These are phyloP conservation scores for Silybum marianum DNA, from an alignment of 129 eudicot species.

Conservation along the genomic window DNA sequence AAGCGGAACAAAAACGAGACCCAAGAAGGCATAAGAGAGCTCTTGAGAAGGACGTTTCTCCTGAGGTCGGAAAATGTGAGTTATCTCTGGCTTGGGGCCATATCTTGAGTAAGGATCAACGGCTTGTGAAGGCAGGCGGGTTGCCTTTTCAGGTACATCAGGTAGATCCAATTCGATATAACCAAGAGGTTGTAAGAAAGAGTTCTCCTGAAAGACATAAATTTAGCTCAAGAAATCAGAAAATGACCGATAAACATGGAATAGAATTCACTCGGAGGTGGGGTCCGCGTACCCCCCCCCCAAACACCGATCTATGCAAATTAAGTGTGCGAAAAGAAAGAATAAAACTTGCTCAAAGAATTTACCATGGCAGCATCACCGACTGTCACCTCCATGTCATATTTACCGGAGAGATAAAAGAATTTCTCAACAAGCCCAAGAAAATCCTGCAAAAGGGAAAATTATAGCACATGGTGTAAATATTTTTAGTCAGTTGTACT, in stretches of 20 bases:
- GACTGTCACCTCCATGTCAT: constrained; percentile 67
- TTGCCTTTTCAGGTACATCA: constrained; percentile 67
- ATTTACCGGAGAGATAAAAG: constrained; percentile 67
- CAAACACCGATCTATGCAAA: too few relatives aligned
- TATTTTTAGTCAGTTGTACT: neutral
- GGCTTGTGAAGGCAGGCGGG: constrained; percentile 61
- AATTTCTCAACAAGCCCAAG: constrained; percentile 78
- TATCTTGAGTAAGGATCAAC: constrained; percentile 57
- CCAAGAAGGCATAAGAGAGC: constrained; percentile 65
- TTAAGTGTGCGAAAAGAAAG: neutral
- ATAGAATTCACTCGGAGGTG: neutral
- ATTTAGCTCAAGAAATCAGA: neutral
- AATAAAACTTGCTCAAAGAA: neutral
- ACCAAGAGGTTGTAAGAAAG: constrained; percentile 60
- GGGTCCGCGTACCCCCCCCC: too few relatives aligned
- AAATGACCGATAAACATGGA: neutral
- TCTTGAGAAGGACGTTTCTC: constrained; percentile 71
- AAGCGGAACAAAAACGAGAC: constrained; percentile 59
- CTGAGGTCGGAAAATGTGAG: constrained; percentile 67
- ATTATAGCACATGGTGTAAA: neutral
- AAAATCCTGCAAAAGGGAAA: constrained; percentile 57
- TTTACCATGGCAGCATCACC: constrained; percentile 79
- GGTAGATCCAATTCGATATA: constrained; percentile 64
- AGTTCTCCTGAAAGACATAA: constrained; percentile 61
- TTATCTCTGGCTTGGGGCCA: constrained; percentile 72